Conservation (phyloP, 345 rosid species). For the Hevea brasiliensis region DNA sequence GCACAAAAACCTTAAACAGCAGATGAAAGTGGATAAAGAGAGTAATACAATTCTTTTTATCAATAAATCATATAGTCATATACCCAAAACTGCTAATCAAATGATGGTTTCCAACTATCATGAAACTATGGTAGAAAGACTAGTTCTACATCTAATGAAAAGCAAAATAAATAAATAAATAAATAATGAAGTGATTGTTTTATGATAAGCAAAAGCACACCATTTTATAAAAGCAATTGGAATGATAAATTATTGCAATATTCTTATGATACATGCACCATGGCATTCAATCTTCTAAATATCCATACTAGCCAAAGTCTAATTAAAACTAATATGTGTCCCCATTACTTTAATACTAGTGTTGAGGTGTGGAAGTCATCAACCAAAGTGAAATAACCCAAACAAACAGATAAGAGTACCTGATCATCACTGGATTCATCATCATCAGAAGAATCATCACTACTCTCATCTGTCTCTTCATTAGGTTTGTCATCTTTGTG, state of each 20-base stretch:
- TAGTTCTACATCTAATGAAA: neutral
- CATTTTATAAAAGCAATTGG: neutral
- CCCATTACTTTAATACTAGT: neutral
- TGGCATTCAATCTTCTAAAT: conserved; percentile 3
- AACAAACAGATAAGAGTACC: conserved; percentile 27
- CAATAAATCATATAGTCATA: neutral
- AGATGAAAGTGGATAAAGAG: no score
- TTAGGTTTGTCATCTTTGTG: conserved; percentile 30
- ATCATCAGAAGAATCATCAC: conserved; percentile 31
- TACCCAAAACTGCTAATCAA: neutral
- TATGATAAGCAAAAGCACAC: no score
- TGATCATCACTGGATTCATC: conserved; percentile 44
- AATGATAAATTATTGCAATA: neutral
- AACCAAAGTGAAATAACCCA: neutral
- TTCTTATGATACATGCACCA: neutral
- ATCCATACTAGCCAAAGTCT: neutral
- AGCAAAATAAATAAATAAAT: neutral
- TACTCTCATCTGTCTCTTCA: conserved; percentile 29
- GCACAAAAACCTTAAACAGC: no score
- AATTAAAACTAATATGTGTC: neutral
- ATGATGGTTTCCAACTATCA: neutral
- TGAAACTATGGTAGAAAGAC: neutral
- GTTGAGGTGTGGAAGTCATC: neutral
- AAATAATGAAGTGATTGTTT: neutral
- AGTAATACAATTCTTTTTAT: no score